Evolutionary conservation across 1,284 basidiomycete species (phyloP).

Genomic region (Pterulicium gracile): DNA sequence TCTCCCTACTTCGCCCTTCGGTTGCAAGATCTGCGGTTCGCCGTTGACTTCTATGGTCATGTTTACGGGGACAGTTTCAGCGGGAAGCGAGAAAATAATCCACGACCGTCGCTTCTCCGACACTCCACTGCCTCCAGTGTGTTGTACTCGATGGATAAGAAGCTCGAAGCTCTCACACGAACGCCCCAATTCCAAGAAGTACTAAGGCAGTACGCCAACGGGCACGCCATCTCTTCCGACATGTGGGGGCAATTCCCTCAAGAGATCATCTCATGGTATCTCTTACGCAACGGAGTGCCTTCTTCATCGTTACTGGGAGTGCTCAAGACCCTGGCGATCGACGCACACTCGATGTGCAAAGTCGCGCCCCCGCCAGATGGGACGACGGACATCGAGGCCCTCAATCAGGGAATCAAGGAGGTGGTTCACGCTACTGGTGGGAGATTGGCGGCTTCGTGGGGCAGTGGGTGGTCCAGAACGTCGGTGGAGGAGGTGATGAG

Average conservation of each 20-base stretch:
- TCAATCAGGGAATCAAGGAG: slow-evolving; percentile 56
- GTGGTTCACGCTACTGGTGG: slow-evolving; percentile 57
- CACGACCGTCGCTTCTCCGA: slow-evolving; percentile 53
- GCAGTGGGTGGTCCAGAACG: slow-evolving; percentile 55
- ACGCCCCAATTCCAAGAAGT: slow-evolving; percentile 32
- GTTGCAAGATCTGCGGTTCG: slow-evolving; percentile 60
- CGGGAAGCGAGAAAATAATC: slow-evolving; percentile 49
- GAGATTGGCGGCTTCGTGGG: slow-evolving; percentile 53
- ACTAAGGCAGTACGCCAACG: slow-evolving; percentile 42
- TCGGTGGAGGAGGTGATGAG: slow-evolving; percentile 38
- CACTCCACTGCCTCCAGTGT: slow-evolving; percentile 57
- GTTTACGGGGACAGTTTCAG: slow-evolving; percentile 61
- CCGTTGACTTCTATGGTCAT: slow-evolving; percentile 62
- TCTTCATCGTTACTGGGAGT: slow-evolving; percentile 50
- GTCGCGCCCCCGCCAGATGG: slow-evolving; percentile 39
- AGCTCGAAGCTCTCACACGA: slow-evolving; percentile 34
- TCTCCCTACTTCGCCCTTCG: slow-evolving; percentile 53
- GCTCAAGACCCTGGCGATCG: slow-evolving; percentile 44
- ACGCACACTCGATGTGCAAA: slow-evolving; percentile 45
- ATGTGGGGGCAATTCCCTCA: slow-evolving; percentile 26
- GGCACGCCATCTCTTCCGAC: slow-evolving; percentile 24
- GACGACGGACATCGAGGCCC: slow-evolving; percentile 28
- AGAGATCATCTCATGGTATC: slow-evolving; percentile 40
- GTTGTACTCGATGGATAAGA: slow-evolving; percentile 46
- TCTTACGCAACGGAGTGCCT: slow-evolving; percentile 58